A percentile compares a stretch with the other conserved stretches of the same genome.
Conservation (phyloP, 2,329 filamentous ascomycete species). For the Cladosporium austrohemisphaericum region DNA sequence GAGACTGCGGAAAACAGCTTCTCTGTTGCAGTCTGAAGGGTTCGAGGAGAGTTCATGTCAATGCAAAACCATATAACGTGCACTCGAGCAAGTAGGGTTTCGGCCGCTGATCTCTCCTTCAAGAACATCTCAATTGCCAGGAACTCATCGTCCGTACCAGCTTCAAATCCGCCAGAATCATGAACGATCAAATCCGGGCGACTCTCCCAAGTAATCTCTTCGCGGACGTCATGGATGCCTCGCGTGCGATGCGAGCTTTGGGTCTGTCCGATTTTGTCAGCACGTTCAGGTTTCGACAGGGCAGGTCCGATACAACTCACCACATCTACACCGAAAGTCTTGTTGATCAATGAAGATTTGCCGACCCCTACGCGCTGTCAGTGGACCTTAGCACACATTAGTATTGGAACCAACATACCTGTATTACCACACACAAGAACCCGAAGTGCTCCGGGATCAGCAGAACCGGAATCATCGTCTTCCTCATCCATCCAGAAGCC, state of each 20-base stretch:
- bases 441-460: constrained; percentile 26
- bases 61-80: too few species aligned
- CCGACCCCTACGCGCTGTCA: too few species aligned
- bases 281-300: too few species aligned
- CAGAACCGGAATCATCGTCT: constrained; percentile 17
- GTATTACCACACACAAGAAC: constrained; percentile 36
- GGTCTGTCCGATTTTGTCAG: too few species aligned
- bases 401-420: too few species aligned
- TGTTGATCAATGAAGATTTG: constrained; percentile 33
- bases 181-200: constrained; percentile 35
- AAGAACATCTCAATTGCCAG: constrained; percentile 31
- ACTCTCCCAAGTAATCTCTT: constrained; percentile 32
- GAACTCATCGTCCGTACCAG: constrained; percentile 31
- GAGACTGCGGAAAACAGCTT: too few species aligned
- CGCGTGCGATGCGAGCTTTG: constrained; percentile 27
- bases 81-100: too few species aligned
- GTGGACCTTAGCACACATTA: too few species aligned
- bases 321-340: constrained; percentile 33
- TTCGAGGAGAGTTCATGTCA: too few species aligned
- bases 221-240: constrained; percentile 32
- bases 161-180: constrained; percentile 36
- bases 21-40: too few species aligned
- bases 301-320: too few species aligned
- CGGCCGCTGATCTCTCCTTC: constrained; percentile 31
- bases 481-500: too few species aligned